phyloP scores from a whole-genome alignment of 1,284 basidiomycete genomes.

The Polyporus tsugae region DNA sequence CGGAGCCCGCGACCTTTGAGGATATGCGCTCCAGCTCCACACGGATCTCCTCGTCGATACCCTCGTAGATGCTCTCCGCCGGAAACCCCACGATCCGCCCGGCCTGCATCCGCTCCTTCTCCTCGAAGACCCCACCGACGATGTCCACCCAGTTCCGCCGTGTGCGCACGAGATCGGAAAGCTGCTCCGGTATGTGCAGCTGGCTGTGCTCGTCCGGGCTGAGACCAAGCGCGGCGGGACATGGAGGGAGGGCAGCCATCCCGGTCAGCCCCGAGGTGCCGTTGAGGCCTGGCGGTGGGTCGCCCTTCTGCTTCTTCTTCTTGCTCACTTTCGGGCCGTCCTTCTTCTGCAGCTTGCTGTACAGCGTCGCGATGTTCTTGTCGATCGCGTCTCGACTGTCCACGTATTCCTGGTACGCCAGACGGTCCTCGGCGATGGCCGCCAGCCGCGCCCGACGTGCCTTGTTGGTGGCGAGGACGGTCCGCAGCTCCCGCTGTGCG shows the following conservation, averaged over 20 bases:
- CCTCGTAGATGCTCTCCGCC: constrained; percentile 74
- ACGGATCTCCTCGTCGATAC: constrained; percentile 69
- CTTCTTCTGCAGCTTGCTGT: constrained; percentile 79
- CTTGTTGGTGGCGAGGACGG: constrained; percentile 84
- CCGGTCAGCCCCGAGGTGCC: constrained; percentile 36
- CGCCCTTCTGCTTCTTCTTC: constrained; percentile 72
- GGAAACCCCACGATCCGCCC: constrained; percentile 82
- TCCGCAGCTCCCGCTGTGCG: constrained; percentile 84
- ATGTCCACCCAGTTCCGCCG: constrained; percentile 77
- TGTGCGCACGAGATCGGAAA: constrained; percentile 75
- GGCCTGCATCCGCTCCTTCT: constrained; percentile 68
- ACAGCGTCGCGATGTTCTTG: constrained; percentile 78
- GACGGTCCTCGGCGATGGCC: constrained; percentile 83
- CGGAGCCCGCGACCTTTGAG: constrained; percentile 16
- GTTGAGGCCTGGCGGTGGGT: constrained; percentile 51
- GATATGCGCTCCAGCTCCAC: constrained; percentile 48
- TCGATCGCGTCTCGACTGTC: constrained; percentile 84
- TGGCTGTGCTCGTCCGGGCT: constrained; percentile 71
- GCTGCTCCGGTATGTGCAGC: constrained; percentile 73
- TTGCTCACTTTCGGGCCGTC: constrained; percentile 69
- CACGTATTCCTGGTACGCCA: constrained; percentile 91
- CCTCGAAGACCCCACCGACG: constrained; percentile 72
- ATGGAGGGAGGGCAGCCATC: constrained; percentile 47
- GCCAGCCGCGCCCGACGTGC: constrained; percentile 80
- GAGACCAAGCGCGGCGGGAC: constrained; percentile 73